A percentile compares a stretch with the other conserved stretches of the same genome.
phyloP scores from a whole-genome alignment of 108 stramenopile species.

The Aureococcus anophagefferens region DNA sequence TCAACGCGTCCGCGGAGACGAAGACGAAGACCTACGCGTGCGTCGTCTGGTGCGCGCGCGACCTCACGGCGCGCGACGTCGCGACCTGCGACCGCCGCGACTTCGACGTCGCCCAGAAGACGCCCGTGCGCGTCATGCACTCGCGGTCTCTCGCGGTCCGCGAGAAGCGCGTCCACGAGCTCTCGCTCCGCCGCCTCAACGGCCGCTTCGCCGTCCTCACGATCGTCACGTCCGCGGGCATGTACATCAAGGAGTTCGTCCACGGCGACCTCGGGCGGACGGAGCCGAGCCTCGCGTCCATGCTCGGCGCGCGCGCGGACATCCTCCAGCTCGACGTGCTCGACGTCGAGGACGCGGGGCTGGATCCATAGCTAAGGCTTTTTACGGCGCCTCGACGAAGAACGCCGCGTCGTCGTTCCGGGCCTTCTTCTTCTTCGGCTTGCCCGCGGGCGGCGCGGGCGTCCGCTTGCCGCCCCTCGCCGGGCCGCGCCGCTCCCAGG shows the following conservation, averaged over 20 bases:
- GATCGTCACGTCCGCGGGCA: slow-evolving; percentile 39
- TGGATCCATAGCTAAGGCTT: too few species aligned
- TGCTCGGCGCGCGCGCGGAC: slow-evolving; percentile 29
- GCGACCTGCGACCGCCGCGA: not conserved
- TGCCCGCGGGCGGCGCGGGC: too few species aligned
- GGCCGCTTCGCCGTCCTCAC: slow-evolving; percentile 35
- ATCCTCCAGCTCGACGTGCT: slow-evolving; percentile 37
- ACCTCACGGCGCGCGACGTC: not conserved
- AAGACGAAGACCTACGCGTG: slow-evolving; percentile 44
- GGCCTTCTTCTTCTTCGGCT: too few species aligned
- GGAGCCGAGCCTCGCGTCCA: slow-evolving; percentile 27
- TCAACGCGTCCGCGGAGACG: slow-evolving; percentile 31
- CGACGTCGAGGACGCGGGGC: not conserved
- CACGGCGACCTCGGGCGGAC: slow-evolving; percentile 55
- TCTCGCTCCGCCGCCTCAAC: slow-evolving; percentile 23
- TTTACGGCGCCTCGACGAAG: too few species aligned
- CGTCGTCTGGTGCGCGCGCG: slow-evolving; percentile 28
- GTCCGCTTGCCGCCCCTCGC: not conserved
- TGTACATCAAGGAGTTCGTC: slow-evolving; percentile 57
- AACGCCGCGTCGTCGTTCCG: too few species aligned
- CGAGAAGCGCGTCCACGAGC: slow-evolving; percentile 18
- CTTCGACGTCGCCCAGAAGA: slow-evolving; percentile 33
- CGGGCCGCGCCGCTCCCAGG: slow-evolving; percentile 22
- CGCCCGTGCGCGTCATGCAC: slow-evolving; percentile 52
- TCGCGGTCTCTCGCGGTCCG: slow-evolving; percentile 33